Percentiles rank a stretch among this genome's conserved stretches.
Conservation (phyloP, 208 protist genomes). For the Zelonia costaricensis region DNA sequence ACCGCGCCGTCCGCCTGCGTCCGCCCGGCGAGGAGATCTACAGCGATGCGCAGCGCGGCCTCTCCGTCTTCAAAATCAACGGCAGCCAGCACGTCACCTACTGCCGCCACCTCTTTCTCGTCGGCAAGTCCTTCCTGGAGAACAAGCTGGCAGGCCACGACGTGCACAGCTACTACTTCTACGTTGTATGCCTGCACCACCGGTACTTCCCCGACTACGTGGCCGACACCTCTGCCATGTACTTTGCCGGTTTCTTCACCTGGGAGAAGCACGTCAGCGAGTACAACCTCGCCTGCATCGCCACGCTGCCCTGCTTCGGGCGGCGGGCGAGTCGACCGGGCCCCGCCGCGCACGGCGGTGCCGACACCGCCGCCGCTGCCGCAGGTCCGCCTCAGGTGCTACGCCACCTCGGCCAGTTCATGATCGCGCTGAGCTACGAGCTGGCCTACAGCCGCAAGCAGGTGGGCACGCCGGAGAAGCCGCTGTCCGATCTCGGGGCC, state of each 20-base stretch:
- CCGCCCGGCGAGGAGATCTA: slow-evolving; percentile 85
- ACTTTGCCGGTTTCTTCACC: slow-evolving; percentile 98
- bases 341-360: neutral
- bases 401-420: slow-evolving; percentile 95
- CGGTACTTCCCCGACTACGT: slow-evolving; percentile 76
- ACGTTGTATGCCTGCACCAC: slow-evolving; percentile 82
- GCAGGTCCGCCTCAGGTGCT: slow-evolving; percentile 12
- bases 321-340: slow-evolving; percentile 12
- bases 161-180: slow-evolving; percentile 90
- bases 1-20: slow-evolving; percentile 52
- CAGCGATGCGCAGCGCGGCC: slow-evolving; percentile 63
- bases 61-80: slow-evolving; percentile 86
- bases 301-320: slow-evolving; percentile 96
- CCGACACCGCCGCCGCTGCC: neutral
- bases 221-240: slow-evolving; percentile 57
- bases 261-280: slow-evolving; percentile 96
- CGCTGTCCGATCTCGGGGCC: slow-evolving; percentile 98
- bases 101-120: slow-evolving; percentile 79
- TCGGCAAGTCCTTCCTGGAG: slow-evolving; percentile 91
- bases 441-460: slow-evolving; percentile 95
- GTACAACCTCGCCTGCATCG: slow-evolving; percentile 99
- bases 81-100: slow-evolving; percentile 79
- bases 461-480: slow-evolving; percentile 97
- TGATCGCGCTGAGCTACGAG: slow-evolving; percentile 98
- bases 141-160: slow-evolving; percentile 90